phyloP scores from a whole-genome alignment of 2,329 filamentous ascomycete genomes.

The Fusarium hainanense region DNA sequence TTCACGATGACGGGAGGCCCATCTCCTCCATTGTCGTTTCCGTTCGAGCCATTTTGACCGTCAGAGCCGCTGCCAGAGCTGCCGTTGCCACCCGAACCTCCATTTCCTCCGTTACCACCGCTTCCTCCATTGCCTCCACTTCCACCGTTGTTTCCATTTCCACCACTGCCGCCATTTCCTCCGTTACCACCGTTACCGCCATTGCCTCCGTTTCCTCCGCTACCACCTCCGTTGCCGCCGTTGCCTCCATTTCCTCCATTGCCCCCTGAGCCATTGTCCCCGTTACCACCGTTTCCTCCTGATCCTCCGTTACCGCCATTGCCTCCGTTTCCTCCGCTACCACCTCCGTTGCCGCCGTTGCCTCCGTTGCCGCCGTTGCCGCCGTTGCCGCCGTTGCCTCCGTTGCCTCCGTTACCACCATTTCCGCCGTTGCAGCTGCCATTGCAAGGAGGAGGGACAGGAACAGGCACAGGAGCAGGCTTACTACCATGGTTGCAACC shows the following conservation, averaged over 20 bases:
- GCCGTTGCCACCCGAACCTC: neutral
- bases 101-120: conserved; percentile 1
- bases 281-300: neutral
- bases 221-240: neutral
- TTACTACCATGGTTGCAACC: conserved; percentile 29
- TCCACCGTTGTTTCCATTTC: neutral
- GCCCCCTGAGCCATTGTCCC: neutral
- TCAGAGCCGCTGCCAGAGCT: conserved; percentile 1
- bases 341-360: neutral
- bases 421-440: neutral
- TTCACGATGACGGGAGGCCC: conserved; percentile 23
- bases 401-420: neutral
- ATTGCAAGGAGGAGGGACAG: neutral
- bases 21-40: neutral
- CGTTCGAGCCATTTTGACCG: conserved; percentile 1
- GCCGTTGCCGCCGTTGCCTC: neutral
- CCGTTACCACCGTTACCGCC: neutral
- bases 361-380: neutral
- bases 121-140: neutral
- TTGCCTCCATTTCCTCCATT: neutral
- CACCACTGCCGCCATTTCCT: neutral
- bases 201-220: neutral
- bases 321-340: neutral
- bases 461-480: conserved; percentile 8
- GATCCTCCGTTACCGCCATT: neutral